Evolutionary conservation across 805 yeast genomes (phyloP).

Genomic region (Candida boleticola): DNA sequence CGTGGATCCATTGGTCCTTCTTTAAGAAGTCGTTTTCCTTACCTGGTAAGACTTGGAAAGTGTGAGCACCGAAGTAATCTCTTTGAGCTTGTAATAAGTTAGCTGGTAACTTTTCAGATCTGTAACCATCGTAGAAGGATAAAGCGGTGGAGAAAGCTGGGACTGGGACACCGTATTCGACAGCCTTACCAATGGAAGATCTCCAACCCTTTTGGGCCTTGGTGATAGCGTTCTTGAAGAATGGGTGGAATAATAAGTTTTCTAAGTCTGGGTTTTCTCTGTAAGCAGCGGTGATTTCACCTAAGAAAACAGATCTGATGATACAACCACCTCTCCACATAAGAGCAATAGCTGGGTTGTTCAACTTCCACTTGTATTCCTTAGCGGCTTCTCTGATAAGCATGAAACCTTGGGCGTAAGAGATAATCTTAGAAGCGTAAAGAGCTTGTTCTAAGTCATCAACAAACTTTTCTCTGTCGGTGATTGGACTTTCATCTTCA

Average conservation of each 20-base stretch:
- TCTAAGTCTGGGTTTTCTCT: slow-evolving; percentile 90
- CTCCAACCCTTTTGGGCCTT: slow-evolving; percentile 98
- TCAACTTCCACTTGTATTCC: slow-evolving; percentile 95
- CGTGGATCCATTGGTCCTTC: slow-evolving; percentile 80
- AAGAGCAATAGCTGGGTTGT: slow-evolving; percentile 96
- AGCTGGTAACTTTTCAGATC: slow-evolving; percentile 94
- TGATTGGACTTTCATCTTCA: slow-evolving; percentile 56
- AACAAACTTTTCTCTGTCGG: slow-evolving; percentile 79
- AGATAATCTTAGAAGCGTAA: slow-evolving; percentile 96
- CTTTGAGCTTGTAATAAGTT: slow-evolving; percentile 99
- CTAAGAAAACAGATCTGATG: slow-evolving; percentile 97
- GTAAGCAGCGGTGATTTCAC: slow-evolving; percentile 95
- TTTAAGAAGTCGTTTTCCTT: slow-evolving; percentile 73
- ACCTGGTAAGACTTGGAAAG: slow-evolving; percentile 93
- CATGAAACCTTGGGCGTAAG: slow-evolving; percentile 99
- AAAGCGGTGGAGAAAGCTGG: slow-evolving; percentile 98
- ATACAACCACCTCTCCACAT: slow-evolving; percentile 99
- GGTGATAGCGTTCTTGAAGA: slow-evolving; percentile 86
- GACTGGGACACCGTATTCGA: slow-evolving; percentile 88
- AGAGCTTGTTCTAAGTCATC: slow-evolving; percentile 97
- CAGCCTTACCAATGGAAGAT: slow-evolving; percentile 74
- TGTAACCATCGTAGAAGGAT: slow-evolving; percentile 98
- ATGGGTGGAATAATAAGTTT: slow-evolving; percentile 92
- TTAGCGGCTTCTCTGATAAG: slow-evolving; percentile 96
- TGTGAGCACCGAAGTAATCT: slow-evolving; percentile 99